Conservation (phyloP, 2,329 filamentous ascomycete genomes). For the Elsinoe fawcettii region DNA sequence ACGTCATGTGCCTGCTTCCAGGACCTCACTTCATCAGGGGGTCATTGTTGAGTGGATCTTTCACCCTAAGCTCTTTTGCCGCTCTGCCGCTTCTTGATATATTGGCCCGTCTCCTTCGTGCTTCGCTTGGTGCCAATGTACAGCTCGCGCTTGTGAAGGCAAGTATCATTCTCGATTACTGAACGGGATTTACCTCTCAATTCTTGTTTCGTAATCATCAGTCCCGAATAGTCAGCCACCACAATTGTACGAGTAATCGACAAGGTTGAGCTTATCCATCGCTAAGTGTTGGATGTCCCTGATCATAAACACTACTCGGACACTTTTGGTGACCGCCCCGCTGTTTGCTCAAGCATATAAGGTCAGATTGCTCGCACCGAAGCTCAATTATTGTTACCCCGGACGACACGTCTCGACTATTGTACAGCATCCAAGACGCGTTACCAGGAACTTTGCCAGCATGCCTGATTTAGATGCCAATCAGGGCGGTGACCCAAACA, state of each 20-base stretch:
- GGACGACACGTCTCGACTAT: background rate
- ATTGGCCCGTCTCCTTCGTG: too few species aligned
- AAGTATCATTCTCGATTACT: background rate
- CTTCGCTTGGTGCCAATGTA: too few species aligned
- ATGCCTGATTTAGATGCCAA: slow-evolving; percentile 35
- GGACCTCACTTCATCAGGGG: background rate
- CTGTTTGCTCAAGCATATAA: background rate
- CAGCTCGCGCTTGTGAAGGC: background rate
- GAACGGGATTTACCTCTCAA: background rate
- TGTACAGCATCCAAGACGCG: too few species aligned
- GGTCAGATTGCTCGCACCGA: background rate
- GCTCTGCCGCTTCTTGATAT: background rate
- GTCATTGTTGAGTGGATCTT: background rate
- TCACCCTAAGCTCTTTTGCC: background rate
- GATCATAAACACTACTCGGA: slow-evolving; percentile 3
- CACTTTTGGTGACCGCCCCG: background rate
- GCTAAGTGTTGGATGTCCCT: background rate
- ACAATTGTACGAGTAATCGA: background rate
- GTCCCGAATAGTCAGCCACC: background rate
- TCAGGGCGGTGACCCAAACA: slow-evolving; percentile 41
- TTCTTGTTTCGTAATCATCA: slow-evolving; percentile 11
- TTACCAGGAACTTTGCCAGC: background rate
- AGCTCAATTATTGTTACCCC: background rate
- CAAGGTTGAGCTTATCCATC: background rate
- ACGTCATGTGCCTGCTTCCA: background rate